Base-by-base conservation (phyloP, 2,329 filamentous ascomycete species). In the Fusarium sp. region DNA sequence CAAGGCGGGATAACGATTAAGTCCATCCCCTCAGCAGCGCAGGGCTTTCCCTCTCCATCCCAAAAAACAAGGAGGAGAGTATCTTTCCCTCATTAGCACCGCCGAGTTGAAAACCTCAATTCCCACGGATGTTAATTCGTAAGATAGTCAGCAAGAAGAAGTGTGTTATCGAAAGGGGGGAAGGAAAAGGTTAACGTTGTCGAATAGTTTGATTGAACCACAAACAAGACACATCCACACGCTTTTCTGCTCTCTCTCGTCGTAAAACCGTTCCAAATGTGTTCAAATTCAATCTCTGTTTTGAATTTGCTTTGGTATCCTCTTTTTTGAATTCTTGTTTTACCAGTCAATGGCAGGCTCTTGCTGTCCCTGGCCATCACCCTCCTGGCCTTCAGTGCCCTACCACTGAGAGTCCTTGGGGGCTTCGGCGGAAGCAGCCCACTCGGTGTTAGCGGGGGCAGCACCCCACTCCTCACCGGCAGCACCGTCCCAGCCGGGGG, bases 61-160 rank as follows among this genome's bases (percentile, higher is more conserved):
- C 55, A 65, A 63, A 62, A 63, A 66, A 72, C 32, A 83, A 82
- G 75, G 72, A 66, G 78, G 84, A 83, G 89, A 94, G 92, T 98
- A 95, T 98, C 96, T 98, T 98, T 98, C 96, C 96, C 95, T 98
- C 95, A 93, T 98, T 89, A 98, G 95, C 92, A 91, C 92, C 87
- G 85, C 88, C 88, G 90, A 90, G 80, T 87, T 88, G 85, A 85
- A 59, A 70, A 87, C 84, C 86, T 85, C 47, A 63, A 70, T 76
- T 68, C 69, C 63, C 47, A 41, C 32, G 20, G 69, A 53, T 66
- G 68, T 75, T 22, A 59, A 53, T 53, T 70, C 47, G 66, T 74
- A 76, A 54, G 38, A 75, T 73, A 73, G 70, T 75, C 73, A 74
- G 72, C 74, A 78, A 79, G 76, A 74, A 76, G 59, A 60, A 36